Evolutionary conservation across 2,329 filamentous ascomycete genomes (phyloP).

Genomic region (Myriosclerotinia scirpicola): DNA sequence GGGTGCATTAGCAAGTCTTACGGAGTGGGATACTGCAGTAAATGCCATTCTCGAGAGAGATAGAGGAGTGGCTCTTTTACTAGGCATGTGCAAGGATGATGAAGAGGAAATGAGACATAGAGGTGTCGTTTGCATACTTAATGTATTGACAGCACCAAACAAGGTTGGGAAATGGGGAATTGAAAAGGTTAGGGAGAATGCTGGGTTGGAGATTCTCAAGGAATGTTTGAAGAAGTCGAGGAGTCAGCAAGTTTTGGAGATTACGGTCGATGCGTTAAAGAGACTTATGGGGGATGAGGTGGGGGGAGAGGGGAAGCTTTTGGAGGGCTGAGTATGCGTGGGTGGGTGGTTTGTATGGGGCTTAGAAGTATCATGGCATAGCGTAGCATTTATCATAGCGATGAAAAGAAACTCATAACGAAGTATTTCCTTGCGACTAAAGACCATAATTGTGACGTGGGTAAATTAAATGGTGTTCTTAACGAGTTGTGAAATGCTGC

Average conservation of each 20-base stretch:
- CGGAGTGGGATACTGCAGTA: conserved; percentile 73
- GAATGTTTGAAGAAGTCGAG: conserved; percentile 67
- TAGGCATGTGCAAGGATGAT: conserved; percentile 76
- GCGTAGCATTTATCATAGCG: background rate
- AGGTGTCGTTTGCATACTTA: conserved; percentile 73
- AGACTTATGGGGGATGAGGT: conserved; percentile 35
- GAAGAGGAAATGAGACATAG: conserved; percentile 67
- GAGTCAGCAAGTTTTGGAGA: conserved; percentile 67
- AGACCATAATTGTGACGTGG: no score
- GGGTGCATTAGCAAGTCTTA: conserved; percentile 82
- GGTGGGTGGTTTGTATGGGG: background rate
- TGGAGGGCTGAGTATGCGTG: conserved; percentile 11
- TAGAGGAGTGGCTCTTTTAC: conserved; percentile 71
- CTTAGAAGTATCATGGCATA: background rate
- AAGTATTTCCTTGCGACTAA: no score
- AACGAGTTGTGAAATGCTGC: background rate
- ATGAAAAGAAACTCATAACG: background rate
- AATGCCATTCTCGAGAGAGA: conserved; percentile 68
- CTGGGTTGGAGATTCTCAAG: conserved; percentile 68
- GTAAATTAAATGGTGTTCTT: no score
- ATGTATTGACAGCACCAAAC: conserved; percentile 67
- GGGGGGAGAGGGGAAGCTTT: conserved; percentile 7
- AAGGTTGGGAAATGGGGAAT: conserved; percentile 62
- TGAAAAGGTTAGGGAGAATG: conserved; percentile 59
- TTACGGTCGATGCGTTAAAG: conserved; percentile 73